Percentiles rank a stretch among this genome's conserved stretches.
These are phyloP conservation scores for Linaria vulgaris DNA, from an alignment of 257 asterid genomes.

Conservation along the genomic window DNA sequence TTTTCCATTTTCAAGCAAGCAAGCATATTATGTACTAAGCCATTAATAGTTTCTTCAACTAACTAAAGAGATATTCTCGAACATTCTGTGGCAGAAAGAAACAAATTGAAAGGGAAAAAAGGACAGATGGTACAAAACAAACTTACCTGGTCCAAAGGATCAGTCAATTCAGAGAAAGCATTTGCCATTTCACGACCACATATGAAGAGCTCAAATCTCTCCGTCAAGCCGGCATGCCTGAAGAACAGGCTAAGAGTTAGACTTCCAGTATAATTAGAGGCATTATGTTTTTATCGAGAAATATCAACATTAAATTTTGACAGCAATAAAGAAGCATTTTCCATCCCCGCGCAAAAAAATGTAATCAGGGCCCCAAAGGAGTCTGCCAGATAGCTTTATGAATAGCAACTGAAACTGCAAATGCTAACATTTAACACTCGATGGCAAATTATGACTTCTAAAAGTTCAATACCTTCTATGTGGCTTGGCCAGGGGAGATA, in stretches of 20 bases:
- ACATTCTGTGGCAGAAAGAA: not conserved
- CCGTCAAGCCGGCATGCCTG: slow-evolving; percentile 85
- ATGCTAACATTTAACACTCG: not conserved
- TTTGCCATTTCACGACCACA: slow-evolving; percentile 91
- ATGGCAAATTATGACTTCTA: slow-evolving; percentile 7
- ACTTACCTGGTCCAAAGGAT: slow-evolving; percentile 87
- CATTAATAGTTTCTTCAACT: not conserved
- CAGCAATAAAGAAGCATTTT: not conserved
- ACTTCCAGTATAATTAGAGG: not conserved
- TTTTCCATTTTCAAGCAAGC: too few relatives aligned
- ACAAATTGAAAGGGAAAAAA: not conserved
- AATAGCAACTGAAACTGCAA: not conserved
- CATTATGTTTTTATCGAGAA: not conserved
- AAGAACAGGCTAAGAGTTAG: slow-evolving; percentile 19
- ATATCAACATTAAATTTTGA: not conserved
- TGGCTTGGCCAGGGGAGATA: slow-evolving; percentile 97
- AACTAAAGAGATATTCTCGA: not conserved
- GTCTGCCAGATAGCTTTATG: not conserved
- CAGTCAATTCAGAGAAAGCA: slow-evolving; percentile 95
- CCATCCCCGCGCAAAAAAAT: not conserved
- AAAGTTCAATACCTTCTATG: slow-evolving; percentile 69
- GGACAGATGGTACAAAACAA: not conserved
- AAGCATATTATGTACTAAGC: too few relatives aligned
- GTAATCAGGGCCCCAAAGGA: not conserved
- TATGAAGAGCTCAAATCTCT: slow-evolving; percentile 91